phyloP scores from a whole-genome alignment of 768 basidiomycete genomes.

The Lactifluus rugatus region DNA sequence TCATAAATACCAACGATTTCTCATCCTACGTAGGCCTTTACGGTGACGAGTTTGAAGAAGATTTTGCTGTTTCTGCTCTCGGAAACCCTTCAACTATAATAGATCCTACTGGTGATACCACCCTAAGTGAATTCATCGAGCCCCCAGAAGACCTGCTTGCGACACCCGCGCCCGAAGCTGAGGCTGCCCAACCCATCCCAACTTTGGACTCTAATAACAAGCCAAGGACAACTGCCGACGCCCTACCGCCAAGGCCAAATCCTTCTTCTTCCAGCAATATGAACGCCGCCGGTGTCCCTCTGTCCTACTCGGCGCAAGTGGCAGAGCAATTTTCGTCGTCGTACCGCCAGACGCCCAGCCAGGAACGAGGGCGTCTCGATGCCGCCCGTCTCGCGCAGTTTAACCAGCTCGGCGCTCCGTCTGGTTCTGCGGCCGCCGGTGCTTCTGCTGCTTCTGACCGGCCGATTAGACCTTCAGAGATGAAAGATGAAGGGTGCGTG shows the following conservation, averaged over 20 bases:
- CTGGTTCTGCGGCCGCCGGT: not conserved
- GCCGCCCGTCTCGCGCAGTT: constrained; percentile 11
- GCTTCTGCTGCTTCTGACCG: constrained; percentile 25
- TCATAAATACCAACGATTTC: not conserved
- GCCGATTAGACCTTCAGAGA: constrained; percentile 74
- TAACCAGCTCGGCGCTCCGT: constrained; percentile 5
- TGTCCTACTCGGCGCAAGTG: constrained; percentile 56
- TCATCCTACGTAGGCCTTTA: constrained; percentile 13
- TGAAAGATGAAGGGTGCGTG: constrained; percentile 98
- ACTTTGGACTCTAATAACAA: constrained; percentile 9
- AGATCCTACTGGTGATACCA: not conserved
- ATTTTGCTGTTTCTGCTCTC: constrained; percentile 13
- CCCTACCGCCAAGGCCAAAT: constrained; percentile 16
- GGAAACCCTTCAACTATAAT: constrained; percentile 3
- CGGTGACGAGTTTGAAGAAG: constrained; percentile 21
- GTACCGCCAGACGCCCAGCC: constrained; percentile 57
- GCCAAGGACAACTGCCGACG: not conserved
- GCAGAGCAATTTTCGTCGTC: constrained; percentile 55
- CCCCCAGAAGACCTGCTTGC: constrained; percentile 4
- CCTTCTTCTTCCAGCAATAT: not conserved
- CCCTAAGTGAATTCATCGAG: not conserved
- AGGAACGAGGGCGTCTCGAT: constrained; percentile 41
- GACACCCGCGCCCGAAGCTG: not conserved
- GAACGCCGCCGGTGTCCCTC: constrained; percentile 13
- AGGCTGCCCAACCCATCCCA: not conserved